Conservation (phyloP, 345 rosid genomes). For the Brassica nigra region DNA sequence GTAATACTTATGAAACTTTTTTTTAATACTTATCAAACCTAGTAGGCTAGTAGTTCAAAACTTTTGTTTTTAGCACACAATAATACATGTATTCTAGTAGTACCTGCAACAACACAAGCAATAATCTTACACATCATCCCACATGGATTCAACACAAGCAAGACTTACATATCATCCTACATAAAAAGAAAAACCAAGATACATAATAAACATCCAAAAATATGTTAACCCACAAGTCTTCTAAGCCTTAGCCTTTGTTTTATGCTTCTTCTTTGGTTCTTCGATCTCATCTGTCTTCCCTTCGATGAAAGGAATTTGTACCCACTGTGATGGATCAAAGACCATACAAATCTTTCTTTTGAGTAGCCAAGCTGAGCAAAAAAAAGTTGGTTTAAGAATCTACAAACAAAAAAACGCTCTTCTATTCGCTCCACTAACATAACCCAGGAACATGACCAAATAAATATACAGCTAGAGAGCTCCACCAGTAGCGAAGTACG, state of each 20-base stretch:
- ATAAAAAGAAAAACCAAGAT: no score
- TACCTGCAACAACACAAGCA: no score
- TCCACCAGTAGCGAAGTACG: background rate
- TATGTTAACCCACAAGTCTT: background rate
- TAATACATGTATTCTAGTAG: no score
- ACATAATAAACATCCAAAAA: no score
- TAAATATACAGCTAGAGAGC: background rate
- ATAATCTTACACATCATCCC: no score
- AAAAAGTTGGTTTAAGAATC: constrained; percentile 25
- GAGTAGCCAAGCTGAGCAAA: constrained; percentile 81
- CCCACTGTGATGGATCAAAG: constrained; percentile 62
- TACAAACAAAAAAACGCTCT: constrained; percentile 20
- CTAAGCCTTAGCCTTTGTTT: background rate
- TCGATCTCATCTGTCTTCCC: background rate
- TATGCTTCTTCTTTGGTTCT: background rate
- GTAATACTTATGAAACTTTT: no score
- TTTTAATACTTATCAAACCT: no score
- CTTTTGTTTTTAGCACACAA: no score
- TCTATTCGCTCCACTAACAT: background rate
- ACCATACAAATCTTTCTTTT: constrained; percentile 98
- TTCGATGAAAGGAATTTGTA: background rate
- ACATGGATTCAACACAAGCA: no score
- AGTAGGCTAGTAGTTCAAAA: no score
- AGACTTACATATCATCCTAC: no score
- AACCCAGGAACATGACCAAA: constrained; percentile 20